Conservation (phyloP, 371 early-diverging fungal genomes). For the Fennellomyces sp. region DNA sequence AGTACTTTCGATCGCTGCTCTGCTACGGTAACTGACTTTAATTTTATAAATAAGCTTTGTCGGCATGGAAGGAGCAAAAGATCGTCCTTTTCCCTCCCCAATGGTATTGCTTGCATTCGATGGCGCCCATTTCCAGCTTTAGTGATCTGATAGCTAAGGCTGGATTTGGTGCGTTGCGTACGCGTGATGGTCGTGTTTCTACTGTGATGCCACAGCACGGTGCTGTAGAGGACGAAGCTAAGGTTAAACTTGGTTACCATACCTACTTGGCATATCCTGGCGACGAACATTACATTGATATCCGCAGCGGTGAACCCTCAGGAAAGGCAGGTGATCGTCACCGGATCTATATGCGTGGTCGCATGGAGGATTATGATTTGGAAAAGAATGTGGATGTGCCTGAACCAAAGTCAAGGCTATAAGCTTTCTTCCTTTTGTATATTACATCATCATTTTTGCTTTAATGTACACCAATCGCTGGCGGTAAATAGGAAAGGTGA, state of each 20-base stretch:
- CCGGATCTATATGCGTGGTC: conserved; percentile 34
- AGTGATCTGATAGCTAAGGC: conserved; percentile 28
- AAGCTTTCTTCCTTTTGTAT: no score
- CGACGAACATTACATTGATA: conserved; percentile 29
- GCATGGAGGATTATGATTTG: conserved; percentile 27
- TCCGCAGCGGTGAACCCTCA: conserved; percentile 5
- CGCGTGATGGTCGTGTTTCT: conserved; percentile 29
- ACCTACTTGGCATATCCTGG: conserved; percentile 44
- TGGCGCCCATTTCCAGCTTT: conserved; percentile 33
- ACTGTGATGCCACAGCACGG: conserved; percentile 54
- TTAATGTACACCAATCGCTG: no score
- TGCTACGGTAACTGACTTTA: background rate
- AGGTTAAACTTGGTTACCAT: conserved; percentile 19
- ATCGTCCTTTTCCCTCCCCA: conserved; percentile 67
- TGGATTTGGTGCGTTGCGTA: conserved; percentile 38
- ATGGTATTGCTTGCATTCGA: conserved; percentile 56
- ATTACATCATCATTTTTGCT: no score
- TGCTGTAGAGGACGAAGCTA: conserved; percentile 11
- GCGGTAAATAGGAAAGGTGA: no score
- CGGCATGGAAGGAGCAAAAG: conserved; percentile 19
- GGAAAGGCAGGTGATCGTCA: conserved; percentile 29
- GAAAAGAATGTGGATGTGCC: conserved; percentile 31
- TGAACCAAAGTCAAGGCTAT: conserved; percentile 4
- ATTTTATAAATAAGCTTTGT: conserved; percentile 17
- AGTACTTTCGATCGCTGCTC: background rate